Conservation (phyloP, 2,329 filamentous ascomycete species). For the Cytospora paraplurivora region DNA sequence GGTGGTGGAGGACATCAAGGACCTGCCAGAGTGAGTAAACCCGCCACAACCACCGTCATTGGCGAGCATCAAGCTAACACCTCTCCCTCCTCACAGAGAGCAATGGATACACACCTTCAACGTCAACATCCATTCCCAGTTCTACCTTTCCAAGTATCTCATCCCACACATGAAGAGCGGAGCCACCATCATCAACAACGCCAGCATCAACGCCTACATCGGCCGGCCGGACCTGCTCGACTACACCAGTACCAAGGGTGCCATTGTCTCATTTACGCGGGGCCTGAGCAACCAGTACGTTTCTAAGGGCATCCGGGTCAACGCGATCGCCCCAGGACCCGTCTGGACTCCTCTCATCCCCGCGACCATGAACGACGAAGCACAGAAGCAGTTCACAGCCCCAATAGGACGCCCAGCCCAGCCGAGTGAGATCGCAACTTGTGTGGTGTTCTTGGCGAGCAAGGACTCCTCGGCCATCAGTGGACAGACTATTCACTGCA, state of each 20-base stretch:
- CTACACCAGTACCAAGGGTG: constrained; percentile 79
- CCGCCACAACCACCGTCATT: too few relatives aligned
- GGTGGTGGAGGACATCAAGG: constrained; percentile 70
- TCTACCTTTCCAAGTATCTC: constrained; percentile 77
- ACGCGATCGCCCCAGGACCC: constrained; percentile 75
- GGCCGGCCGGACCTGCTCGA: constrained; percentile 79
- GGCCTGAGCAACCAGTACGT: constrained; percentile 76
- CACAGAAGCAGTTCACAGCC: constrained; percentile 70
- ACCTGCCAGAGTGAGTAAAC: constrained; percentile 64
- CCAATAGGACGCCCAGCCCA: constrained; percentile 79
- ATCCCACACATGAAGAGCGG: constrained; percentile 76
- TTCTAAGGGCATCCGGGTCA: constrained; percentile 72
- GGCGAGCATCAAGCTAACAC: background rate
- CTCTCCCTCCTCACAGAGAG: constrained; percentile 49
- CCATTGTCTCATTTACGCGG: constrained; percentile 77
- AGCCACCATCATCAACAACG: constrained; percentile 80
- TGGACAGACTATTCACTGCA: constrained; percentile 66
- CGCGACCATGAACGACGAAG: constrained; percentile 69
- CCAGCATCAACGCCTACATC: constrained; percentile 81
- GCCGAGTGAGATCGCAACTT: constrained; percentile 79
- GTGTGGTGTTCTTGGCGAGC: constrained; percentile 78
- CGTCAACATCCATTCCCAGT: constrained; percentile 81
- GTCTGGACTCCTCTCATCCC: constrained; percentile 79
- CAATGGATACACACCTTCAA: constrained; percentile 81
- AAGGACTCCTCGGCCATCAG: constrained; percentile 73